Evolutionary conservation across 2,329 filamentous ascomycete genomes (phyloP).

Genomic region (Fusarium graminum): DNA sequence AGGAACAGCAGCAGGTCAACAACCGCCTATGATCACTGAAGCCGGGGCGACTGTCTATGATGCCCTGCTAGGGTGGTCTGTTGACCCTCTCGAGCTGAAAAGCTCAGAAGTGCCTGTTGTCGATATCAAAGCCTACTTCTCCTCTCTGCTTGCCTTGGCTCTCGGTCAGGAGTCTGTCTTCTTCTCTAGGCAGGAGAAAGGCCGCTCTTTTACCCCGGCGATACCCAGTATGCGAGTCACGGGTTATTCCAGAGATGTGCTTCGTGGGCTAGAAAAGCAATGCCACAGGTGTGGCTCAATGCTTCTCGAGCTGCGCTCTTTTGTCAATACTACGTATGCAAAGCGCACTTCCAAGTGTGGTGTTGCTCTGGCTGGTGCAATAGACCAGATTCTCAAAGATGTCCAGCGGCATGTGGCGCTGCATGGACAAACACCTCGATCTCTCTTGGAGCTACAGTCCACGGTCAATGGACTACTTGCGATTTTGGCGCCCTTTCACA

Average conservation of each 20-base stretch:
- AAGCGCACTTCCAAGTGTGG: constrained; percentile 60
- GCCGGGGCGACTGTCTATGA: constrained; percentile 76
- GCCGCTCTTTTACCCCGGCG: constrained; percentile 65
- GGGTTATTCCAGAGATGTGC: constrained; percentile 66
- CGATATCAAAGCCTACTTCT: constrained; percentile 62
- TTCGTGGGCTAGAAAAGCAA: constrained; percentile 61
- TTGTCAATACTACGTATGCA: constrained; percentile 62
- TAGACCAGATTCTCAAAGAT: constrained; percentile 62
- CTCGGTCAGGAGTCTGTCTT: constrained; percentile 80
- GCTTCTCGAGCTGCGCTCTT: constrained; percentile 60
- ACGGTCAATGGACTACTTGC: constrained; percentile 61
- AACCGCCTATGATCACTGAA: constrained; percentile 74
- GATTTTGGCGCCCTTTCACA: constrained; percentile 66
- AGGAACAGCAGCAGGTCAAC: constrained; percentile 53
- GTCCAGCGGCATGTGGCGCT: constrained; percentile 64
- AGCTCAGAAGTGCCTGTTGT: constrained; percentile 60
- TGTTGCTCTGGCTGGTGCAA: constrained; percentile 65
- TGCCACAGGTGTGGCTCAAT: constrained; percentile 64
- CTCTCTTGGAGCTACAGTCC: constrained; percentile 66
- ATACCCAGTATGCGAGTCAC: constrained; percentile 64
- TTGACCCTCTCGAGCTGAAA: constrained; percentile 56
- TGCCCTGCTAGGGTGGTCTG: constrained; percentile 63
- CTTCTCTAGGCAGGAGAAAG: constrained; percentile 71
- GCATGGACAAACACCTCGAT: constrained; percentile 58
- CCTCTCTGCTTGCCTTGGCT: constrained; percentile 73